Percentiles rank a stretch among this genome's conserved stretches.
Evolutionary conservation across 2,329 filamentous ascomycete species (phyloP).

Genomic region (Phoma sp.): DNA sequence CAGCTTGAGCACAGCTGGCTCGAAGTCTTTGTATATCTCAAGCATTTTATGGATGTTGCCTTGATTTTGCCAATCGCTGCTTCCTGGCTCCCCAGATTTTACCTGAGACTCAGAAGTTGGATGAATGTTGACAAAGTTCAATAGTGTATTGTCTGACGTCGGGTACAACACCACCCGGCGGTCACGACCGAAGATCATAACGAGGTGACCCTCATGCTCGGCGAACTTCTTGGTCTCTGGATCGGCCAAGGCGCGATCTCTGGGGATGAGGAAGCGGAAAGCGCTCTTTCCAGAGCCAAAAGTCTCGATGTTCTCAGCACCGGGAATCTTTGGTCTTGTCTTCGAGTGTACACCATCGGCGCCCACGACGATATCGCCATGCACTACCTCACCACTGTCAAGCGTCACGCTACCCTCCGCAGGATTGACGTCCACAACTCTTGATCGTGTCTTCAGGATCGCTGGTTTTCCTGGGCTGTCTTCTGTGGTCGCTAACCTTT

Average conservation of each 20-base stretch:
- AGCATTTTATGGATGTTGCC: slow-evolving; percentile 50
- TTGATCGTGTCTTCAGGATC: slow-evolving; percentile 52
- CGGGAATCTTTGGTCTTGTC: slow-evolving; percentile 30
- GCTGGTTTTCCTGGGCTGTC: slow-evolving; percentile 48
- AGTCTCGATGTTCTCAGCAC: slow-evolving; percentile 45
- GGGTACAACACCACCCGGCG: slow-evolving; percentile 58
- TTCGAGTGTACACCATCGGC: slow-evolving; percentile 63
- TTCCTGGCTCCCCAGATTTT: slow-evolving; percentile 14
- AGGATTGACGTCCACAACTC: slow-evolving; percentile 55
- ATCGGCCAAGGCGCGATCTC: slow-evolving; percentile 52
- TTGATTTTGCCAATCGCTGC: slow-evolving; percentile 47
- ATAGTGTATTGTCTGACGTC: slow-evolving; percentile 54
- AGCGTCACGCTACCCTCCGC: slow-evolving; percentile 27
- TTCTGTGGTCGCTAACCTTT: slow-evolving; percentile 53
- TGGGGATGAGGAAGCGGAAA: slow-evolving; percentile 63
- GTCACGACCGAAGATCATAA: slow-evolving; percentile 55
- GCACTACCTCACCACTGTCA: slow-evolving; percentile 52
- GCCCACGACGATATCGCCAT: slow-evolving; percentile 61
- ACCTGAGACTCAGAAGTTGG: slow-evolving; percentile 44
- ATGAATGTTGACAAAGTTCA: slow-evolving; percentile 58
- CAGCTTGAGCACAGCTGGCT: slow-evolving; percentile 45
- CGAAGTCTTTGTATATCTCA: slow-evolving; percentile 50
- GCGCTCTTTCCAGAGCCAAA: slow-evolving; percentile 63
- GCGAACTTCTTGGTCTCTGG: slow-evolving; percentile 51
- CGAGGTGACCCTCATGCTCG: slow-evolving; percentile 49